These are phyloP conservation scores for Ettlia oleoabundans DNA, from an alignment of 139 green algal genomes.

Conservation along the genomic window DNA sequence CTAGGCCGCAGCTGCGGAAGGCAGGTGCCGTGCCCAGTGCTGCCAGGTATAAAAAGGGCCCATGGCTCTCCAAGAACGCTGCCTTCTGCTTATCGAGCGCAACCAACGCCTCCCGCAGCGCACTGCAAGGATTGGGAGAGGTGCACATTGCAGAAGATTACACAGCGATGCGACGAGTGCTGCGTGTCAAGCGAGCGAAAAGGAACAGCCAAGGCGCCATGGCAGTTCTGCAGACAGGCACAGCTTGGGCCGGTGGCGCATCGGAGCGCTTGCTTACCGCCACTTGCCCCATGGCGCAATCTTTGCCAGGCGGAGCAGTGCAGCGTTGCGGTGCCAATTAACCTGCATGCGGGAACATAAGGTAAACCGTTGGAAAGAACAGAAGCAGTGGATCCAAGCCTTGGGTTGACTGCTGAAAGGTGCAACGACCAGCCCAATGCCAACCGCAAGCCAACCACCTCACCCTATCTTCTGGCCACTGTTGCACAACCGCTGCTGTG, in stretches of 20 bases:
- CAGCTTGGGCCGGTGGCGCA: too few species aligned
- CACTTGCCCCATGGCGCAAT: constrained; percentile 22
- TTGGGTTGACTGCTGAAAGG: too few species aligned
- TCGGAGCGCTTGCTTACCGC: not conserved
- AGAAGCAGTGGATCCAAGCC: too few species aligned
- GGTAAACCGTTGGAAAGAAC: too few species aligned
- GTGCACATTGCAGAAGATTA: too few species aligned
- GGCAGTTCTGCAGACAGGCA: too few species aligned
- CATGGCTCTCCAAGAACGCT: constrained; percentile 16
- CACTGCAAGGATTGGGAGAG: not conserved
- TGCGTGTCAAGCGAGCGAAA: too few species aligned
- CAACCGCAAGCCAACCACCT: not conserved
- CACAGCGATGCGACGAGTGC: too few species aligned
- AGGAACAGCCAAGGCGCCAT: too few species aligned
- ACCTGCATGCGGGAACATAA: not conserved
- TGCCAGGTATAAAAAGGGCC: constrained; percentile 32
- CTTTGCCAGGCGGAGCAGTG: constrained; percentile 16
- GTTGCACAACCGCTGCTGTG: constrained; percentile 7
- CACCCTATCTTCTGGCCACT: constrained; percentile 15
- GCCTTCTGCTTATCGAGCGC: constrained; percentile 28
- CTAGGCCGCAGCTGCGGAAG: constrained; percentile 1
- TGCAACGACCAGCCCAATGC: too few species aligned
- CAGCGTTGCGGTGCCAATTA: not conserved
- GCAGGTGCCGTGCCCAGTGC: not conserved
- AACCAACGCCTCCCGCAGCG: constrained; percentile 10